phyloP scores from a whole-genome alignment of 805 yeast species.

The Ogataea parapolymorpha region DNA sequence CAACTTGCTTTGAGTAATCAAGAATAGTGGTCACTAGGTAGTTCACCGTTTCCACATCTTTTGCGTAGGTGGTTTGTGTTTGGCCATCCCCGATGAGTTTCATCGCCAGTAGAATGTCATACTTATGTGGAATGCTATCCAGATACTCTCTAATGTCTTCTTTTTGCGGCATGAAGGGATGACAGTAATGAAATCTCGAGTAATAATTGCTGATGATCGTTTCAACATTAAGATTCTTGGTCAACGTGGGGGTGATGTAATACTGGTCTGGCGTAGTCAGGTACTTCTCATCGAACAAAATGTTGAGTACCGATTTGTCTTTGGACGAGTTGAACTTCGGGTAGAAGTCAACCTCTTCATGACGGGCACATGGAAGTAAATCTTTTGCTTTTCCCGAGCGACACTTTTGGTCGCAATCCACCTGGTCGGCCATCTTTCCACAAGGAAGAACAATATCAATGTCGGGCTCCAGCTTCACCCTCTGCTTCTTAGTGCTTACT shows the following conservation, averaged over 20 bases:
- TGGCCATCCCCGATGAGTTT: constrained; percentile 50
- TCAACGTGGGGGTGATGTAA: constrained; percentile 30
- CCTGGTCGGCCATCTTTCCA: constrained; percentile 22
- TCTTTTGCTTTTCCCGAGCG: constrained; percentile 20
- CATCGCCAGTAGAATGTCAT: constrained; percentile 45
- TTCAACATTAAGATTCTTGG: constrained; percentile 26
- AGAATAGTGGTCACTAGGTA: constrained; percentile 34
- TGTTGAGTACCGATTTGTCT: constrained; percentile 23
- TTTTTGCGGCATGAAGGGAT: constrained; percentile 46
- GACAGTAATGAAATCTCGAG: constrained; percentile 37
- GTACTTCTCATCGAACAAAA: constrained; percentile 24
- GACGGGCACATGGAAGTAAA: constrained; percentile 23
- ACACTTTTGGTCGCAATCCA: constrained; percentile 28
- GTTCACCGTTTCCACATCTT: constrained; percentile 39
- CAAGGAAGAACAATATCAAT: constrained; percentile 28
- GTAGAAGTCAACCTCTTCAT: constrained; percentile 22
- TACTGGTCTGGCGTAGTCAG: constrained; percentile 22
- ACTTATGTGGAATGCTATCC: constrained; percentile 32
- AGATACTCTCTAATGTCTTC: constrained; percentile 36
- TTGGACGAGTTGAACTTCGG: constrained; percentile 33
- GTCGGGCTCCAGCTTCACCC: constrained; percentile 7
- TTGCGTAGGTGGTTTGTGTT: constrained; percentile 33
- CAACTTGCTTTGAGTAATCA: constrained; percentile 30
- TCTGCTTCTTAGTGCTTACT: constrained; percentile 30
- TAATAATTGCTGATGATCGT: constrained; percentile 34